These are phyloP conservation scores for Yamadazyma paraphyllophila DNA, from an alignment of 805 yeast species.

Conservation along the genomic window DNA sequence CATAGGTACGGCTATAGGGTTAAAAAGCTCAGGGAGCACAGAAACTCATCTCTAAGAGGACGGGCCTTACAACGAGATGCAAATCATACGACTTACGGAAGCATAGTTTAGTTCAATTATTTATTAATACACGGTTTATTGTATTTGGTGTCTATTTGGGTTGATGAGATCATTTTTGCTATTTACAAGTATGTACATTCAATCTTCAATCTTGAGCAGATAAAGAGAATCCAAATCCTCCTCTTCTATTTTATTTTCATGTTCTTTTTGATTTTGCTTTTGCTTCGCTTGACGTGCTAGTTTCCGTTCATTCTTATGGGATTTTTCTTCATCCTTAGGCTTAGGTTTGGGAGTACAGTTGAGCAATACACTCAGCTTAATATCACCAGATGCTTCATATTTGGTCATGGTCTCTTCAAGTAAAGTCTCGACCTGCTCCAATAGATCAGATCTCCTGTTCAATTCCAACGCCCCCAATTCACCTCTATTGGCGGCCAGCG, in stretches of 20 bases:
- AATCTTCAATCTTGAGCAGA: constrained; percentile 40
- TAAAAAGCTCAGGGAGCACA: constrained; percentile 27
- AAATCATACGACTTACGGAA: constrained; percentile 21
- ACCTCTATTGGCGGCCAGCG: neutral
- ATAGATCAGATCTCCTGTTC: constrained; percentile 29
- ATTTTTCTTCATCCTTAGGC: constrained; percentile 3
- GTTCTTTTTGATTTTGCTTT: constrained; percentile 12
- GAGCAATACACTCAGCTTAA: constrained; percentile 24
- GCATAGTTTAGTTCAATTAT: constrained; percentile 20
- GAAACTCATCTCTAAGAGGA: constrained; percentile 13
- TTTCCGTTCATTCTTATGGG: constrained; percentile 14
- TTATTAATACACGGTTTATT: neutral
- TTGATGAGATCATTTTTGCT: neutral
- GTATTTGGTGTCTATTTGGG: neutral
- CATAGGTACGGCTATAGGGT: constrained; percentile 44
- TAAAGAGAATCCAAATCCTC: constrained; percentile 41
- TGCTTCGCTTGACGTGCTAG: constrained; percentile 16
- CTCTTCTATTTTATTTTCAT: constrained; percentile 17
- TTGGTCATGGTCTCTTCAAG: constrained; percentile 31
- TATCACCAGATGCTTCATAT: constrained; percentile 25
- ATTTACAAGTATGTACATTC: constrained; percentile 11
- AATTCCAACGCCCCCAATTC: constrained; percentile 16
- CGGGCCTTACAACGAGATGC: constrained; percentile 7
- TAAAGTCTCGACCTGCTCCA: constrained; percentile 23
- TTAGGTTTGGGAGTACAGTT: constrained; percentile 18